Evolutionary conservation across 805 yeast species (phyloP).

Genomic region (Debaryomyces maramus): DNA sequence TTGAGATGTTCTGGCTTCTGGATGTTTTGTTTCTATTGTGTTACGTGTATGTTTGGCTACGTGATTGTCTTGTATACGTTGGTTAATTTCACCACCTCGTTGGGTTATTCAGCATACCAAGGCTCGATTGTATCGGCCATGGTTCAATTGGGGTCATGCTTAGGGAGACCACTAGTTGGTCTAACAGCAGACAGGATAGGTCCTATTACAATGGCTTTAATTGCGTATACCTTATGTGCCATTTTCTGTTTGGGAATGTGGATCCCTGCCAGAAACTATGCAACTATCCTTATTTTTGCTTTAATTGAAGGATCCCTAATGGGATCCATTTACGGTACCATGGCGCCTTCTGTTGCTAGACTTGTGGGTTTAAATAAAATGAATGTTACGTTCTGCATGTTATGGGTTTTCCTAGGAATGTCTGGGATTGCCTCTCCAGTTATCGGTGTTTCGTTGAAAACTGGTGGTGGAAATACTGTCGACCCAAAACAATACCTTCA

Average conservation of each 20-base stretch:
- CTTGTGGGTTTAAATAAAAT: constrained; percentile 55
- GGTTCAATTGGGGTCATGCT: constrained; percentile 55
- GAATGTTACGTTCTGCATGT: constrained; percentile 49
- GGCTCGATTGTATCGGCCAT: constrained; percentile 61
- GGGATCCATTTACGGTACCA: constrained; percentile 62
- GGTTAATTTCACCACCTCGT: constrained; percentile 57
- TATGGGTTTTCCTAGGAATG: constrained; percentile 53
- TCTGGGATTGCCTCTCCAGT: constrained; percentile 59
- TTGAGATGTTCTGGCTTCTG: constrained; percentile 43
- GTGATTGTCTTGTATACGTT: constrained; percentile 58
- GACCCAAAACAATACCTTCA: constrained; percentile 50
- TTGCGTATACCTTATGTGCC: constrained; percentile 25
- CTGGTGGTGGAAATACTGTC: constrained; percentile 19
- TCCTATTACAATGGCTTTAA: constrained; percentile 43
- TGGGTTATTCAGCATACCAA: constrained; percentile 56
- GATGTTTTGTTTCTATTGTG: constrained; percentile 40
- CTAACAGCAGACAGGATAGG: constrained; percentile 51
- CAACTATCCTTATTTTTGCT: constrained; percentile 55
- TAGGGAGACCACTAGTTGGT: constrained; percentile 61
- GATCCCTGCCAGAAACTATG: constrained; percentile 54
- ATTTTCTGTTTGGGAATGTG: constrained; percentile 38
- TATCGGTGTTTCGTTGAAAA: constrained; percentile 54
- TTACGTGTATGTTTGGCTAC: constrained; percentile 58
- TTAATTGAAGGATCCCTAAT: constrained; percentile 54
- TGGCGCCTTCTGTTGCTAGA: constrained; percentile 52